Evolutionary conservation across 2,329 filamentous ascomycete species (phyloP).

Genomic region (Cercospora citrullina): DNA sequence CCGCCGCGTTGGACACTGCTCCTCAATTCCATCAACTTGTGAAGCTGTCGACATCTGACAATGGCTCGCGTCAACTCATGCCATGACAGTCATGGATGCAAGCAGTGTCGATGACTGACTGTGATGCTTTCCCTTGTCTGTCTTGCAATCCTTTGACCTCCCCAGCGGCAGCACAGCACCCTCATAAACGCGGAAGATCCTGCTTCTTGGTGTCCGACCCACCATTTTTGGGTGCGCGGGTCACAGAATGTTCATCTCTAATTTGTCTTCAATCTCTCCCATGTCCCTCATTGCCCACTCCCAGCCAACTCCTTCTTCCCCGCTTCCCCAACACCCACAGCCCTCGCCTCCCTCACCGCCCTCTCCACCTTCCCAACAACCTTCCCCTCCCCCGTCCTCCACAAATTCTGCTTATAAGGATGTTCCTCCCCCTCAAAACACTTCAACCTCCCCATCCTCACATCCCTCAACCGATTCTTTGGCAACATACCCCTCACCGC

Average conservation of each 20-base stretch:
- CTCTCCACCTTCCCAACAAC: slow-evolving; percentile 42
- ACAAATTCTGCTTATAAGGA: slow-evolving; percentile 85
- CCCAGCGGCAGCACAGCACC: too few relatives aligned
- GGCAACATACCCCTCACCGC: slow-evolving; percentile 97
- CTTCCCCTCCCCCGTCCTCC: slow-evolving; percentile 59
- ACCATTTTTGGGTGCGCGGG: not conserved
- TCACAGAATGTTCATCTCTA: not conserved
- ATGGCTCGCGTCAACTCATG: not conserved
- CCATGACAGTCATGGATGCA: not conserved
- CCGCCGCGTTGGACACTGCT: too few relatives aligned
- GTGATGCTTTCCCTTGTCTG: not conserved
- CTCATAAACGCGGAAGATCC: too few relatives aligned
- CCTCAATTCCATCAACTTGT: not conserved
- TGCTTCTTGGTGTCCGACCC: not conserved
- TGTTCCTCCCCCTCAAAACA: slow-evolving; percentile 89
- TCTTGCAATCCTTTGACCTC: too few relatives aligned
- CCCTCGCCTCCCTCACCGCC: slow-evolving; percentile 32
- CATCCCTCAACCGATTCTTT: slow-evolving; percentile 90
- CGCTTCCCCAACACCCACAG: not conserved
- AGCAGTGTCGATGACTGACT: not conserved
- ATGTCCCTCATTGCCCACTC: not conserved
- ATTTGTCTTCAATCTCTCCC: not conserved
- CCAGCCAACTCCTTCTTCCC: not conserved
- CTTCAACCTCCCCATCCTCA: slow-evolving; percentile 84
- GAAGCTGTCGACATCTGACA: not conserved